phyloP scores from a whole-genome alignment of 2,329 filamentous ascomycete species.

The Dactylellina cionopaga region DNA sequence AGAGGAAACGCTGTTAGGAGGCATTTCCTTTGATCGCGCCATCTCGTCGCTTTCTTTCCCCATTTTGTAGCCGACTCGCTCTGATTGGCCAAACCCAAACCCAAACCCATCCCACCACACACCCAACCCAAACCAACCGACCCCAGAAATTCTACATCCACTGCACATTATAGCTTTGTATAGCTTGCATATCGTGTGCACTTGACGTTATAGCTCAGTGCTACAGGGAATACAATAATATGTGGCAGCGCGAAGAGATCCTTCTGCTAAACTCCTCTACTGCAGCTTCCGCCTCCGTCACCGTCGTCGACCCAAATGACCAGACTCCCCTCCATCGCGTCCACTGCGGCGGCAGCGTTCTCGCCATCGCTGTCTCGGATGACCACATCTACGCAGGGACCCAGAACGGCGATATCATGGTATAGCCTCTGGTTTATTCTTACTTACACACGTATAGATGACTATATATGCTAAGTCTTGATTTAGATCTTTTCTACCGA shows the following conservation, averaged over 20 bases:
- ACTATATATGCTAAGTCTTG: too few species aligned
- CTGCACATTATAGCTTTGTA: too few species aligned
- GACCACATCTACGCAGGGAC: conserved; percentile 89
- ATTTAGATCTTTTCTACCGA: conserved; percentile 84
- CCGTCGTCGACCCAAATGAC: conserved; percentile 31
- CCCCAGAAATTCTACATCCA: too few species aligned
- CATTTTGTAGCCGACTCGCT: conserved; percentile 3
- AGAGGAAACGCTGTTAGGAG: conserved; percentile 20
- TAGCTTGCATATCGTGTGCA: too few species aligned
- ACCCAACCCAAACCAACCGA: too few species aligned
- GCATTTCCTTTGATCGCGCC: conserved; percentile 35
- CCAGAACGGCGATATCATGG: conserved; percentile 89
- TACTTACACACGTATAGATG: conserved; percentile 56
- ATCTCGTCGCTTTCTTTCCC: conserved; percentile 21
- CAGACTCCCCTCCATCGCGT: conserved; percentile 46
- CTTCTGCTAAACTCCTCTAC: conserved; percentile 39
- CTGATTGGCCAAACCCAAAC: conserved; percentile 29
- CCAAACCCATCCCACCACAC: conserved; percentile 6
- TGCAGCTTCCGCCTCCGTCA: conserved; percentile 38
- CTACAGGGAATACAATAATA: conserved; percentile 1
- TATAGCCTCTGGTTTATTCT: too few species aligned
- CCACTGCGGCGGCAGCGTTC: conserved; percentile 61
- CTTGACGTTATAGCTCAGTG: too few species aligned
- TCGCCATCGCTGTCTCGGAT: conserved; percentile 82
- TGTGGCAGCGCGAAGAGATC: conserved; percentile 46